Evolutionary conservation across 2,329 filamentous ascomycete genomes (phyloP).

Genomic region (Gremmenia infestans): DNA sequence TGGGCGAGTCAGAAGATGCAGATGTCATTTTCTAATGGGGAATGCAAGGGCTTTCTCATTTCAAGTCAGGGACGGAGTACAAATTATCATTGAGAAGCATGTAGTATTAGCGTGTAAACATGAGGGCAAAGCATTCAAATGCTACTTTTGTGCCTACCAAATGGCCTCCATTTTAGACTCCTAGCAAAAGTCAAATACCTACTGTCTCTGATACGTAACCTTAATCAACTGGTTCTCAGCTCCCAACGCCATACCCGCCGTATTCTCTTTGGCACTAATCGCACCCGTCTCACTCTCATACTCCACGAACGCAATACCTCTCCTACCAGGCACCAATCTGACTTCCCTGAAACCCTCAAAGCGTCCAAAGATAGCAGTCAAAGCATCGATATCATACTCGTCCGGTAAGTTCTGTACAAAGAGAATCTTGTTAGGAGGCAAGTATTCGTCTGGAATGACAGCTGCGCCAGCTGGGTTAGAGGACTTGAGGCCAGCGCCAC

Average conservation of each 20-base stretch:
- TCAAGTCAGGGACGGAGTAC: slow-evolving; percentile 3
- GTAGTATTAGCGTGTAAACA: slow-evolving; percentile 27
- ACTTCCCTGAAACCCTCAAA: slow-evolving; percentile 96
- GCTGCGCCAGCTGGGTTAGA: slow-evolving; percentile 61
- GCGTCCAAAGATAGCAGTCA: slow-evolving; percentile 75
- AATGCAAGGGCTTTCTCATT: slow-evolving; percentile 4
- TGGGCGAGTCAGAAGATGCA: slow-evolving; percentile 72
- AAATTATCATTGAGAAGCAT: slow-evolving; percentile 16
- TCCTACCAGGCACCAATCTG: slow-evolving; percentile 77
- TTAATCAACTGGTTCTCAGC: slow-evolving; percentile 75
- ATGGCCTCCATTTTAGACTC: not conserved
- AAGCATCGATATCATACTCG: slow-evolving; percentile 73
- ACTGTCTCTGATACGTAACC: slow-evolving; percentile 95
- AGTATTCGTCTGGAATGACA: slow-evolving; percentile 92
- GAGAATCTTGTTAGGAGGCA: slow-evolving; percentile 94
- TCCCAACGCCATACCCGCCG: slow-evolving; percentile 75
- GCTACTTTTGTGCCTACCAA: not conserved
- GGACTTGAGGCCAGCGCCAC: slow-evolving; percentile 71
- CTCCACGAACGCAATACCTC: slow-evolving; percentile 92
- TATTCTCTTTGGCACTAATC: slow-evolving; percentile 90
- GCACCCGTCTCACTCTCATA: slow-evolving; percentile 88
- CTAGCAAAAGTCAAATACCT: slow-evolving; percentile 18
- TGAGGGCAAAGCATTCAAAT: slow-evolving; percentile 7
- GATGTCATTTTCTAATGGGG: slow-evolving; percentile 73
- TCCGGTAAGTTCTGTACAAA: slow-evolving; percentile 91